Evolutionary conservation across 495 filamentous ascomycete species (phyloP).

Genomic region (Aspergillus sclerotiicarbonarius): DNA sequence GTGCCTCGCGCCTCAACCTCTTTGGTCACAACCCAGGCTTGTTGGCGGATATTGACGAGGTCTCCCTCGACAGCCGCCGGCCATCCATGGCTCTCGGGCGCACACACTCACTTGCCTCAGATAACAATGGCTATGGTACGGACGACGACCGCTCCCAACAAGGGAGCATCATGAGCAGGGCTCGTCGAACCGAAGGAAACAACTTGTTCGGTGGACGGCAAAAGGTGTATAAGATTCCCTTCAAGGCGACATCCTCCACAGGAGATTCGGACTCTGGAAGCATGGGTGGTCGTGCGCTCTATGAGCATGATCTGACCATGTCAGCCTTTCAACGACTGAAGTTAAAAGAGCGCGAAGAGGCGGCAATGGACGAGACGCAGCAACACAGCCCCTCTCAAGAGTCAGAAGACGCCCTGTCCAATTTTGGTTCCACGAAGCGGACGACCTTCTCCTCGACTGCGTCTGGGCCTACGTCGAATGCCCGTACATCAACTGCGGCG

Average conservation of each 20-base stretch:
- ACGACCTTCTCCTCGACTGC: constrained; percentile 86
- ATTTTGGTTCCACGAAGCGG: constrained; percentile 67
- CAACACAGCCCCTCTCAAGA: constrained; percentile 29
- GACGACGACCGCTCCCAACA: constrained; percentile 63
- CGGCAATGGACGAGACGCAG: constrained; percentile 33
- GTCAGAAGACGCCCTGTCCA: constrained; percentile 59
- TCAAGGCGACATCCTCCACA: constrained; percentile 39
- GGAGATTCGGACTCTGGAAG: constrained; percentile 20
- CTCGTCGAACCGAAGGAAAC: constrained; percentile 87
- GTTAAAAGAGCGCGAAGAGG: constrained; percentile 55
- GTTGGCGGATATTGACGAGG: constrained; percentile 85
- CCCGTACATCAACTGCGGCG: constrained; percentile 81
- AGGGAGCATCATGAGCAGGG: constrained; percentile 77
- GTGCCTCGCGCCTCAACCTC: constrained; percentile 66
- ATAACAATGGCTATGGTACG: constrained; percentile 56
- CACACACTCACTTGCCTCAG: constrained; percentile 53
- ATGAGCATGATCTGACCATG: constrained; percentile 79
- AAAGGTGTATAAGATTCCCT: constrained; percentile 89
- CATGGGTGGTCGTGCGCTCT: constrained; percentile 69
- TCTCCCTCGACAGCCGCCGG: constrained; percentile 61
- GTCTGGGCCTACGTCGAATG: constrained; percentile 64
- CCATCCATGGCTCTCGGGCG: constrained; percentile 53
- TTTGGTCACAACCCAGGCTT: constrained; percentile 50
- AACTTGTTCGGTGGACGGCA: constrained; percentile 93
- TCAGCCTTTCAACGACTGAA: constrained; percentile 77